Percentiles rank a stretch among this genome's conserved stretches.
Conservation (phyloP, 2,329 filamentous ascomycete species). For the Penicillium nordicum region DNA sequence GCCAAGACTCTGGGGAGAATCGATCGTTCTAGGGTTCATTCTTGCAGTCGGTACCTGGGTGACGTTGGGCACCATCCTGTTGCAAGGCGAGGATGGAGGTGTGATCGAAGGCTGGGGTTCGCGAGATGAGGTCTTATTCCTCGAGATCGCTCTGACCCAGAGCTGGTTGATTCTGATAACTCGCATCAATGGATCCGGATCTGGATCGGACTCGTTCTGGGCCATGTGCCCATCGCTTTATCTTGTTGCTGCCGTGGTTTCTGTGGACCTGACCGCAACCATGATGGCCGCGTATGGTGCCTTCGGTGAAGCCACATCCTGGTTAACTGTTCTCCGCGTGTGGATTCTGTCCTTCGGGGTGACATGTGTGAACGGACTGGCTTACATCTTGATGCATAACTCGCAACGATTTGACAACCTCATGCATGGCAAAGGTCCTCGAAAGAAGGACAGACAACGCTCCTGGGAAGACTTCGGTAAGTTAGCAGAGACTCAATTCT, state of each 20-base stretch:
- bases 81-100: conserved; percentile 65
- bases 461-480: conserved; percentile 86
- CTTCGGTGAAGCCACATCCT: conserved; percentile 66
- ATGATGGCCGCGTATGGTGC: conserved; percentile 83
- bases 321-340: conserved; percentile 78
- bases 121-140: conserved; percentile 78
- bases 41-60: conserved; percentile 85
- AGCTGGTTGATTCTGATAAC: conserved; percentile 98
- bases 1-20: conserved; percentile 91
- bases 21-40: conserved; percentile 74
- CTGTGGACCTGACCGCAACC: conserved; percentile 80
- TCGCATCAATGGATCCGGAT: conserved; percentile 67
- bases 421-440: conserved; percentile 84
- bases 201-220: conserved; percentile 66
- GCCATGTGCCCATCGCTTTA: conserved; percentile 86
- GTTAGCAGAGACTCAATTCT: conserved; percentile 35
- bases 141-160: conserved; percentile 85
- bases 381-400: conserved; percentile 79
- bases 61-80: conserved; percentile 79
- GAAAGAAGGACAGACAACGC: conserved; percentile 74
- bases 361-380: conserved; percentile 69
- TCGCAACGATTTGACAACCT: conserved; percentile 82
- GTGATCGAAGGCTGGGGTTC: conserved; percentile 87
- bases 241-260: conserved; percentile 69
- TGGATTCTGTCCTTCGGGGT: conserved; percentile 91